Conservation (phyloP, 495 filamentous ascomycete species). For the Neurospora sp. region DNA sequence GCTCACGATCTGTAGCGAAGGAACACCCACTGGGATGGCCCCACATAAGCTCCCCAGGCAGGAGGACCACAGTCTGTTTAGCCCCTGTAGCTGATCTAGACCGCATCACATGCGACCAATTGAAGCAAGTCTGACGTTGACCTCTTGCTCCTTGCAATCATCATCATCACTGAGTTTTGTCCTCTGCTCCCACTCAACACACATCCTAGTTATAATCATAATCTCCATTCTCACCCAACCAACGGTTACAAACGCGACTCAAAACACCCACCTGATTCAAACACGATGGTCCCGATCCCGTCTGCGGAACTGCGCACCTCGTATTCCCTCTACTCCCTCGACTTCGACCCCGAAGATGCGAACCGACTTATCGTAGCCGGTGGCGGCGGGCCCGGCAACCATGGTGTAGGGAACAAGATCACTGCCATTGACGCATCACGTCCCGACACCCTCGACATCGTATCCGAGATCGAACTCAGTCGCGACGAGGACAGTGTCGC, state of each 20-base stretch:
- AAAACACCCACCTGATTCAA: background rate
- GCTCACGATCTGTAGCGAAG: background rate
- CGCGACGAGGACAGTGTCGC: slow-evolving; percentile 87
- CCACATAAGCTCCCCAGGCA: background rate
- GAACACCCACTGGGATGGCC: background rate
- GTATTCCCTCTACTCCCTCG: slow-evolving; percentile 83
- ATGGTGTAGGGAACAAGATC: slow-evolving; percentile 86
- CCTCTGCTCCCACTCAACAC: background rate
- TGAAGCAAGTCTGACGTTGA: background rate
- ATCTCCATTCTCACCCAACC: background rate
- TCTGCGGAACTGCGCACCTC: slow-evolving; percentile 36
- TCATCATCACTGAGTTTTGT: background rate
- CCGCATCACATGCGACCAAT: background rate
- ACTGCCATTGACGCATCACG: slow-evolving; percentile 60
- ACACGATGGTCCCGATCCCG: slow-evolving; percentile 19
- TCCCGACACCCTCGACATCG: slow-evolving; percentile 46
- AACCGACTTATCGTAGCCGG: slow-evolving; percentile 75
- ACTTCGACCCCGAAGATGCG: slow-evolving; percentile 75
- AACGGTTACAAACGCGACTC: background rate
- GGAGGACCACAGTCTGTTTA: background rate
- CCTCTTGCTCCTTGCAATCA: background rate
- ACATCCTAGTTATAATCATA: background rate
- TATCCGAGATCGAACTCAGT: slow-evolving; percentile 70
- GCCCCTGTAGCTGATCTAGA: background rate
- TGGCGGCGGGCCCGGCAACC: slow-evolving; percentile 77